phyloP scores from a whole-genome alignment of 179 eudicot species.

The Beta lomatogona region DNA sequence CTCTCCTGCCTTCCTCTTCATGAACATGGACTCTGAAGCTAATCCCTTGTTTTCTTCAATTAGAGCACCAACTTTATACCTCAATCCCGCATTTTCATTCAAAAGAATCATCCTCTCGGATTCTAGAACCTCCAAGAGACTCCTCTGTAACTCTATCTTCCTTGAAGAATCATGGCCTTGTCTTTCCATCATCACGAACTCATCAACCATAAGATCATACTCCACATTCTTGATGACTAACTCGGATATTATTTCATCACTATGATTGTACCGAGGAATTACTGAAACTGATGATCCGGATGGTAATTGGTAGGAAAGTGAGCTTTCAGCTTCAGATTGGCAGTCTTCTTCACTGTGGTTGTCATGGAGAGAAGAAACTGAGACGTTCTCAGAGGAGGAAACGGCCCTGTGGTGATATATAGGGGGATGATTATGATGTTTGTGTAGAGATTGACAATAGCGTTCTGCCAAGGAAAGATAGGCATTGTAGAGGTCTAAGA shows the following conservation, averaged over 20 bases:
- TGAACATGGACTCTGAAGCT: constrained; percentile 55
- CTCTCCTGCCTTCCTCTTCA: constrained; percentile 65
- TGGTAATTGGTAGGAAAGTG: constrained; percentile 50
- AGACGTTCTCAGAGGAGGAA: constrained; percentile 20
- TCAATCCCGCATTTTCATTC: constrained; percentile 63
- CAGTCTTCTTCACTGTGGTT: constrained; percentile 15
- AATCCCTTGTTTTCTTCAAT: constrained; percentile 57
- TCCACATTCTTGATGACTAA: constrained; percentile 59
- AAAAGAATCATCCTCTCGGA: constrained; percentile 67
- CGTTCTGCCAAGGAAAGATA: constrained; percentile 66
- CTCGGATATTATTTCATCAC: constrained; percentile 46
- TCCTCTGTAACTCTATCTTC: constrained; percentile 66
- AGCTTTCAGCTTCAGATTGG: constrained; percentile 62
- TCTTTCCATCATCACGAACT: constrained; percentile 43
- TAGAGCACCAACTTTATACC: constrained; percentile 45
- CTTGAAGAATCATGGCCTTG: constrained; percentile 40
- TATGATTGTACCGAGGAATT: background rate
- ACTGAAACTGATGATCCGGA: background rate
- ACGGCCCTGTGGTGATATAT: constrained; percentile 2
- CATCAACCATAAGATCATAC: constrained; percentile 45
- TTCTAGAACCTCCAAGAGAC: constrained; percentile 67
- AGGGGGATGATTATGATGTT: constrained; percentile 30
- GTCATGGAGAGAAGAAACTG: constrained; percentile 29
- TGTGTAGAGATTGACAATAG: constrained; percentile 49
- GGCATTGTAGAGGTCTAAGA: constrained; percentile 59